Percentiles rank a stretch among this genome's conserved stretches.
These are phyloP conservation scores for Lagerstroemia speciosa DNA, from an alignment of 345 rosid genomes.

Conservation along the genomic window DNA sequence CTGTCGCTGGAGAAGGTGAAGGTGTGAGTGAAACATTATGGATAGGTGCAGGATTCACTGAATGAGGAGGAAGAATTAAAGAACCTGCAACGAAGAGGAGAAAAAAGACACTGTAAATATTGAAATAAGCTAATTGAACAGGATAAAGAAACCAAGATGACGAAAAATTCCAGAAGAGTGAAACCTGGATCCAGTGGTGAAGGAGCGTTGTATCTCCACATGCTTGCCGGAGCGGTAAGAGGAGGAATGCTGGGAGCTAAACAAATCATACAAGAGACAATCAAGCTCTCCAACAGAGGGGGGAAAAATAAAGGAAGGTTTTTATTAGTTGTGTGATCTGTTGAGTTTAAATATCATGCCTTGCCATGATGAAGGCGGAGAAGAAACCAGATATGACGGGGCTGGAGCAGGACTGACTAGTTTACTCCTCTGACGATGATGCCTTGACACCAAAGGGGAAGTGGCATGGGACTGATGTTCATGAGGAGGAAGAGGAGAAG, in stretches of 20 bases:
- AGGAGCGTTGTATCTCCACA: slow-evolving; percentile 31
- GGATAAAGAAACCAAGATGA: not conserved
- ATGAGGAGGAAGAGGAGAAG: slow-evolving; percentile 26
- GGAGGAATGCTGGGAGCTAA: slow-evolving; percentile 39
- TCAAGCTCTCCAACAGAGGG: not conserved
- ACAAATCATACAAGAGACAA: slow-evolving; percentile 14
- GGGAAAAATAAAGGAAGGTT: not conserved
- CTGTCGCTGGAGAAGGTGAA: slow-evolving; percentile 41
- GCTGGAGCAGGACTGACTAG: slow-evolving; percentile 23
- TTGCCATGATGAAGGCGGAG: slow-evolving; percentile 32
- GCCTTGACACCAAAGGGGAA: slow-evolving; percentile 35
- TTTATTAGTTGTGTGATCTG: not conserved
- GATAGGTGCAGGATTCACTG: slow-evolving; percentile 27
- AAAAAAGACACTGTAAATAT: not conserved
- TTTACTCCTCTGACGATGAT: slow-evolving; percentile 22
- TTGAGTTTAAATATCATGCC: slow-evolving; percentile 20
- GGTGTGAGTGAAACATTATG: slow-evolving; percentile 32
- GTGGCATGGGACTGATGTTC: slow-evolving; percentile 23
- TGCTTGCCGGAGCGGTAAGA: slow-evolving; percentile 21
- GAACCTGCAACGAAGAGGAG: slow-evolving; percentile 14
- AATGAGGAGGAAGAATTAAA: slow-evolving; percentile 28
- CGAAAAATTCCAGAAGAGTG: not conserved
- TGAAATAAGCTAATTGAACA: not conserved
- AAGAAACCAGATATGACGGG: slow-evolving; percentile 32
- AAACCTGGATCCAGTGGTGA: slow-evolving; percentile 45